Conservation (phyloP, 768 basidiomycete species). For the Leccinum aurantiacum region DNA sequence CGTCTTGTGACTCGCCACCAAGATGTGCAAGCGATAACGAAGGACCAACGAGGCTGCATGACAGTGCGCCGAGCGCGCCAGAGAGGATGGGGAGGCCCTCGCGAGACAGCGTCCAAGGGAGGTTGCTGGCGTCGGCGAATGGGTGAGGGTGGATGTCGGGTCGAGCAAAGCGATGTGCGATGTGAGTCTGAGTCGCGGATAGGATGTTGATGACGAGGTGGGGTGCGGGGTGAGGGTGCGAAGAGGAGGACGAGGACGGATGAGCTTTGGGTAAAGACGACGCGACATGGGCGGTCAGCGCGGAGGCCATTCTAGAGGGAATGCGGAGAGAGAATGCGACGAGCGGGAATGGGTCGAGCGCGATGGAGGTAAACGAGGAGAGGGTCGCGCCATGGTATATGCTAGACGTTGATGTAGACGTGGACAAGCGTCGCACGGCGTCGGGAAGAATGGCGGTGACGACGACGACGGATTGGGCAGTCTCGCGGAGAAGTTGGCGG, state of each 20-base stretch:
- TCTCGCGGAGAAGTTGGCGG: slow-evolving; percentile 64
- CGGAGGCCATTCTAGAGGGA: slow-evolving; percentile 82
- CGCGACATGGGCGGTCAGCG: slow-evolving; percentile 40
- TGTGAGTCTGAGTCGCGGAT: slow-evolving; percentile 58
- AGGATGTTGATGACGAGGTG: slow-evolving; percentile 84
- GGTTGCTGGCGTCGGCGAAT: slow-evolving; percentile 38
- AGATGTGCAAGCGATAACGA: slow-evolving; percentile 64
- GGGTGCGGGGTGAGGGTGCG: slow-evolving; percentile 11
- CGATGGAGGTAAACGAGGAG: slow-evolving; percentile 89
- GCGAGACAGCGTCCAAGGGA: slow-evolving; percentile 40
- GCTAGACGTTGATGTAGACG: not conserved
- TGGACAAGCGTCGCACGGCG: not conserved
- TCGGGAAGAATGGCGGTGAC: slow-evolving; percentile 65
- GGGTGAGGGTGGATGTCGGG: slow-evolving; percentile 67
- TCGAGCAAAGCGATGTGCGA: slow-evolving; percentile 71
- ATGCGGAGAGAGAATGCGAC: slow-evolving; percentile 88
- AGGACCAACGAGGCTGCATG: slow-evolving; percentile 63
- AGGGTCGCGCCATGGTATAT: slow-evolving; percentile 87
- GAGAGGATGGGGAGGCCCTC: slow-evolving; percentile 62
- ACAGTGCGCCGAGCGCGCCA: slow-evolving; percentile 65
- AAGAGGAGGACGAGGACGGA: not conserved
- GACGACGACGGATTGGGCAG: slow-evolving; percentile 84
- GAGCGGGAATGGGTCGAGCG: slow-evolving; percentile 85
- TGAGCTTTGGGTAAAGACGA: not conserved
- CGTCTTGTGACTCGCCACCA: slow-evolving; percentile 22